Conservation (phyloP, 106 monocot species). For the Dioscorea alata region DNA sequence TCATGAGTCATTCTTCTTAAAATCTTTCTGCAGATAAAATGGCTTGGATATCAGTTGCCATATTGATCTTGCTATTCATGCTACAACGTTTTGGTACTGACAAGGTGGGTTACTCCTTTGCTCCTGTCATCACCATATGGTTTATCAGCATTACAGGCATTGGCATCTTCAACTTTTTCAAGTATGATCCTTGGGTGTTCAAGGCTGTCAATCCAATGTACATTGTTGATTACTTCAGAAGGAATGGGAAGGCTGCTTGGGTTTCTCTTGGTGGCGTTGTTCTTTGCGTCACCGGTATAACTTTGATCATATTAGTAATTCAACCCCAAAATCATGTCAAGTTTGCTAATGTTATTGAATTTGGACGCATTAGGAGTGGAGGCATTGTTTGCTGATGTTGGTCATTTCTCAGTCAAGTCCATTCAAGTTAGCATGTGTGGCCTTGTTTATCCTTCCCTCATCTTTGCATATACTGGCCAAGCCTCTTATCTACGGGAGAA, state of each 20-base stretch:
- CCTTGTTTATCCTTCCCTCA: not conserved
- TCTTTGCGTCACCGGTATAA: conserved; percentile 14
- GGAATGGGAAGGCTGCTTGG: conserved; percentile 7
- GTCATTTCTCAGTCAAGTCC: conserved; percentile 8
- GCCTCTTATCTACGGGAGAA: not conserved
- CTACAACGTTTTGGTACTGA: conserved; percentile 4
- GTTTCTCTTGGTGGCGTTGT: conserved; percentile 11
- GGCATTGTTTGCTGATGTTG: conserved; percentile 12
- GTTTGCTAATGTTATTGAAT: not conserved
- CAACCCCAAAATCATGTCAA: too few species aligned
- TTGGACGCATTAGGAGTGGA: not conserved
- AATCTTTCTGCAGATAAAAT: not conserved
- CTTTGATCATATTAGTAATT: too few species aligned
- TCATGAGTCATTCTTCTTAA: too few species aligned
- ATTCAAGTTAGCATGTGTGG: conserved; percentile 1
- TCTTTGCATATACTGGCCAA: conserved; percentile 6
- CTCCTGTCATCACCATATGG: conserved; percentile 9
- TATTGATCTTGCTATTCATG: conserved; percentile 8
- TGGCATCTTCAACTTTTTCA: conserved; percentile 1
- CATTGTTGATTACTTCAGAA: conserved; percentile 3
- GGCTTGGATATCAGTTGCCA: not conserved
- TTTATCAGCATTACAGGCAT: not conserved
- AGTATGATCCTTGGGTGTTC: conserved; percentile 1
- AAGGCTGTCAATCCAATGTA: conserved; percentile 10
- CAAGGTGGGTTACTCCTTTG: conserved; percentile 15